These are phyloP conservation scores for Plenodomus biglobosus DNA, from an alignment of 2,329 filamentous ascomycete species.

Conservation along the genomic window DNA sequence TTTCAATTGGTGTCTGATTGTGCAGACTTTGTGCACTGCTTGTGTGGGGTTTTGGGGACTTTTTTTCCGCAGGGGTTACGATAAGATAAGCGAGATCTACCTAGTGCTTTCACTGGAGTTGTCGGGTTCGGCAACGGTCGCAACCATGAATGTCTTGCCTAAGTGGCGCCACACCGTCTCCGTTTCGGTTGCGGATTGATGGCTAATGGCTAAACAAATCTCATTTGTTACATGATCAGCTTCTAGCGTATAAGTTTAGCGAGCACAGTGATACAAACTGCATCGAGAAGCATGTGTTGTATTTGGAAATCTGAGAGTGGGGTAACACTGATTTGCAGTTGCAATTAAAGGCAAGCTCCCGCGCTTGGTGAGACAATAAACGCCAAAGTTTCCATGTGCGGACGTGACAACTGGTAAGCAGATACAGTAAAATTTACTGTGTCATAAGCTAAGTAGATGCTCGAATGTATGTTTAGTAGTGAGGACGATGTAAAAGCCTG, in stretches of 20 bases:
- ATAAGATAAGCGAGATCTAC: constrained; percentile 15
- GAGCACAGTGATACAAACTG: too few relatives aligned
- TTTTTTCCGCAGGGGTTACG: constrained; percentile 14
- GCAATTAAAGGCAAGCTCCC: background rate
- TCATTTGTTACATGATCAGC: too few relatives aligned
- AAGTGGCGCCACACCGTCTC: too few relatives aligned
- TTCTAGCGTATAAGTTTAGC: too few relatives aligned
- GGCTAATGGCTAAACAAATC: too few relatives aligned
- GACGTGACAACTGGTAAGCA: background rate
- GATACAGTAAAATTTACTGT: background rate
- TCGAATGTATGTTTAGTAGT: background rate
- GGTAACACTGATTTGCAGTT: too few relatives aligned
- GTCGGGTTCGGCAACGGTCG: too few relatives aligned
- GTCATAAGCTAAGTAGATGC: background rate
- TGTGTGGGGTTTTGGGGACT: constrained; percentile 7
- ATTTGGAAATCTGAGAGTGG: too few relatives aligned
- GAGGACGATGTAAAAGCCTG: background rate
- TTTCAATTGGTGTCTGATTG: constrained; percentile 13
- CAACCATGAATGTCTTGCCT: too few relatives aligned
- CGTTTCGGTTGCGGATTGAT: too few relatives aligned
- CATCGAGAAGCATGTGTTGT: too few relatives aligned
- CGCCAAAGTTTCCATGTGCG: background rate
- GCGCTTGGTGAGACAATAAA: background rate
- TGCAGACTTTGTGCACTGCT: constrained; percentile 11
- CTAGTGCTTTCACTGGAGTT: too few relatives aligned